phyloP scores from a whole-genome alignment of 345 rosid species.

The Punica granatum region DNA sequence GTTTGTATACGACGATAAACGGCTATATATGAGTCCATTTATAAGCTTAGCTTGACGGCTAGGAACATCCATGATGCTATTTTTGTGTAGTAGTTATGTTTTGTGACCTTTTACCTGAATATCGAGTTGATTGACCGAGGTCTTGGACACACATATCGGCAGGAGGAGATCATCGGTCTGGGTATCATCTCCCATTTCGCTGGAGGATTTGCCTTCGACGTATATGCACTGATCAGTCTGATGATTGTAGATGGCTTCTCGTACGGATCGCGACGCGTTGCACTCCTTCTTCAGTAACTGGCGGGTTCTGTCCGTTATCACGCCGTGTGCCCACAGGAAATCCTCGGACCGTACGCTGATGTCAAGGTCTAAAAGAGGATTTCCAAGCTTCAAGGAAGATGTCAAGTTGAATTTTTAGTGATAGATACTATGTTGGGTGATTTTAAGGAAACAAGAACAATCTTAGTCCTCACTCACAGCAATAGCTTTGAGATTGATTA shows the following conservation, averaged over 20 bases:
- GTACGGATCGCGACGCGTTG: constrained; percentile 19
- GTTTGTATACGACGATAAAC: too few species aligned
- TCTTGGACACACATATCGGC: constrained; percentile 10
- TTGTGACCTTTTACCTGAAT: neutral
- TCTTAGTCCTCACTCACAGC: constrained; percentile 14
- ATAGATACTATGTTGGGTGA: neutral
- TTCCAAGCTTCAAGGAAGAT: constrained; percentile 26
- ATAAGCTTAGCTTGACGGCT: too few species aligned
- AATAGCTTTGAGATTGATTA: constrained; percentile 27
- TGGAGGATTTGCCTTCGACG: constrained; percentile 14
- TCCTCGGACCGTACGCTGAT: constrained; percentile 24
- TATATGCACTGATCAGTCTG: constrained; percentile 22
- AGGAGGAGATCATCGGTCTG: constrained; percentile 16
- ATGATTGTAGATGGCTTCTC: constrained; percentile 6
- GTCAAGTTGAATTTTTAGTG: too few species aligned
- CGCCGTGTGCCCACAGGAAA: constrained; percentile 30
- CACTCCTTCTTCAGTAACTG: constrained; percentile 22
- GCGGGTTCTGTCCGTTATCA: constrained; percentile 26
- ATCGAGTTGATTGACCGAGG: neutral
- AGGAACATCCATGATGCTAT: too few species aligned
- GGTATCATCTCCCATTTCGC: constrained; percentile 15
- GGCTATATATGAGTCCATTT: too few species aligned
- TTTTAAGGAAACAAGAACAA: neutral
- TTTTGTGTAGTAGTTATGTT: neutral
- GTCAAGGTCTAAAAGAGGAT: constrained; percentile 33